Base-by-base conservation (phyloP, 2,329 filamentous ascomycete species). In the Plenodomus biglobosus region DNA sequence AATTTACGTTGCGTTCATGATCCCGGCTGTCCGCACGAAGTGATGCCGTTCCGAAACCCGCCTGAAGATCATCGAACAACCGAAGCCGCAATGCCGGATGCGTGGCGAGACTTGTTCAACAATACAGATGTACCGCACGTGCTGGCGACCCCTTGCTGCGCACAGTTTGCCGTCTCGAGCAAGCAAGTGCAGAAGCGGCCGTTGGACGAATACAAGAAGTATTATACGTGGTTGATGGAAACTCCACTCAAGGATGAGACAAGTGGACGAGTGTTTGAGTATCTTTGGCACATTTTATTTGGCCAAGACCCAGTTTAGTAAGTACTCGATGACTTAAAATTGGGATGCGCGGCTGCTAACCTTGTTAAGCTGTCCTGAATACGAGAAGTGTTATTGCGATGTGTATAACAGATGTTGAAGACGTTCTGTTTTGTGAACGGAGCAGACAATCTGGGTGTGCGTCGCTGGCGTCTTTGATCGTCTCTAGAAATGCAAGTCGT, bases 71-170 rank as follows among this genome's bases (percentile, higher is more conserved):
- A 57, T 38, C 46, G 51, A 17, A 38, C 45, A 17, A 46, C 44
- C 8, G 56, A 59, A 38, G 27, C 41, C 24, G 57, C 52, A 10
- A 61, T 62, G 51, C 30, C 48, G 3, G 41, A 41, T 8, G 59
- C 56, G 18, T 64, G 59, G 61, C 34, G 39, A 3, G 42, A 60
- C 13, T 50, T 61, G 16, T 52, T 56, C 30, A 50, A 46, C 11
- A 47, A 52, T 1, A 46, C 38, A 4, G 35, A 57, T 36, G 53
- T 56, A 22, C 58, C 58, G 27, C 40, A 47, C 1, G 27, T 54
- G 17, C 70, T 81, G 5, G 77, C 73, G 1, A 72, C 73, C 2
- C 72, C 73, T 13, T 81, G 78, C 55, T 80, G 69, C 54, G 64
- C 66, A 10, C 64, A 72, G 32, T 73, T 73, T 48, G 70, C 70